These are phyloP conservation scores for Mallotus repandus DNA, from an alignment of 441 rosid species.

Conservation along the genomic window DNA sequence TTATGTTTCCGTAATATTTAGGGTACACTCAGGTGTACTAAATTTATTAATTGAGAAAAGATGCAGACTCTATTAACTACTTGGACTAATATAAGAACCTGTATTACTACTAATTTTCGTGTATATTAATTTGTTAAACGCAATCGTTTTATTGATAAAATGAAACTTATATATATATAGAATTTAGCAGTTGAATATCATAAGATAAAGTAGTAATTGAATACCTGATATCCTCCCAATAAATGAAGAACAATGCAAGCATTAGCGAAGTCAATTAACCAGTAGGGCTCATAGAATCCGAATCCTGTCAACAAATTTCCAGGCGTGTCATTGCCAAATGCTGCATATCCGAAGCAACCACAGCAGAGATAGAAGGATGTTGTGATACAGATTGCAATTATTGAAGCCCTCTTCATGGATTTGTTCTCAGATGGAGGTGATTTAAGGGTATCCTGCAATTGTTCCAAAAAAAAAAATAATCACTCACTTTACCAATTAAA, in stretches of 20 bases:
- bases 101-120: too few species aligned
- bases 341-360: slow-evolving; percentile 85
- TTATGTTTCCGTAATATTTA: too few species aligned
- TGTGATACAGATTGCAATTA: slow-evolving; percentile 40
- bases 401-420: slow-evolving; percentile 73
- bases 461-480: neutral
- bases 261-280: slow-evolving; percentile 83
- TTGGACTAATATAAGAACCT: too few species aligned
- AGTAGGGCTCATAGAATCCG: slow-evolving; percentile 79
- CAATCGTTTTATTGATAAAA: too few species aligned
- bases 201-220: too few species aligned
- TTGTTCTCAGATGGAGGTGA: slow-evolving; percentile 20
- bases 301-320: slow-evolving; percentile 85
- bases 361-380: slow-evolving; percentile 76
- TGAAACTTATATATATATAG: too few species aligned
- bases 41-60: too few species aligned
- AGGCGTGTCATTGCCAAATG: slow-evolving; percentile 65
- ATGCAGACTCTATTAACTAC: too few species aligned
- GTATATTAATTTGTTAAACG: too few species aligned
- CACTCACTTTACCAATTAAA: too few species aligned
- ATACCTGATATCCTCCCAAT: slow-evolving; percentile 84
- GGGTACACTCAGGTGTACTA: too few species aligned
- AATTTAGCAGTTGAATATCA: too few species aligned
- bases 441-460: slow-evolving; percentile 49
- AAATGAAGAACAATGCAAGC: slow-evolving; percentile 80